Evolutionary conservation across 169 alveolate genomes (phyloP).

Genomic region (Plasmodium inui): DNA sequence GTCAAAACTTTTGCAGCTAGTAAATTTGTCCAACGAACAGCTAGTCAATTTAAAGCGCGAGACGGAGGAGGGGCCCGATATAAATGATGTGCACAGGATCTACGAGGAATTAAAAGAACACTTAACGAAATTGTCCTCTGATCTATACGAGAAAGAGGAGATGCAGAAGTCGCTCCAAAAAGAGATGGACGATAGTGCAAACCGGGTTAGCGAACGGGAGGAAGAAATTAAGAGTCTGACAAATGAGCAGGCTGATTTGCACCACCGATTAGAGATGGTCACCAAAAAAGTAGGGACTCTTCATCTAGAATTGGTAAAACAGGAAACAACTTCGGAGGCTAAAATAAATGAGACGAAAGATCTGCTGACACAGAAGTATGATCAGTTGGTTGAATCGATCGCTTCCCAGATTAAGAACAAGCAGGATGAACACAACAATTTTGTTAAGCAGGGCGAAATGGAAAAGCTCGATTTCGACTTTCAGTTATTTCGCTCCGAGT

Average conservation of each 20-base stretch:
- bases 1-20: conserved; percentile 49
- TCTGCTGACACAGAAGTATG: conserved; percentile 14
- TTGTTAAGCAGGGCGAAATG: conserved; percentile 65
- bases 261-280: neutral
- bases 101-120: neutral
- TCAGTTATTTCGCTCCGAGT: conserved; percentile 41
- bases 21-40: conserved; percentile 35
- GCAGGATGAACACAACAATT: conserved; percentile 56
- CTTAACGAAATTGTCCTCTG: neutral
- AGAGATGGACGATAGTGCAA: conserved; percentile 9
- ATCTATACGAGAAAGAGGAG: neutral
- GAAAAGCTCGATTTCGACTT: conserved; percentile 55
- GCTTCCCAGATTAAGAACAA: conserved; percentile 22
- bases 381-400: conserved; percentile 18
- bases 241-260: conserved; percentile 1
- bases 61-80: neutral
- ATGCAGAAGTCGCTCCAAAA: neutral
- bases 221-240: neutral
- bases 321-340: neutral
- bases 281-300: neutral
- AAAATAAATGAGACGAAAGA: conserved; percentile 38
- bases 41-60: conserved; percentile 2
- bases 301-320: conserved; percentile 3
- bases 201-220: neutral
- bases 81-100: neutral